Base-by-base conservation (phyloP, 2,329 filamentous ascomycete genomes). In the Alternaria sp. region DNA sequence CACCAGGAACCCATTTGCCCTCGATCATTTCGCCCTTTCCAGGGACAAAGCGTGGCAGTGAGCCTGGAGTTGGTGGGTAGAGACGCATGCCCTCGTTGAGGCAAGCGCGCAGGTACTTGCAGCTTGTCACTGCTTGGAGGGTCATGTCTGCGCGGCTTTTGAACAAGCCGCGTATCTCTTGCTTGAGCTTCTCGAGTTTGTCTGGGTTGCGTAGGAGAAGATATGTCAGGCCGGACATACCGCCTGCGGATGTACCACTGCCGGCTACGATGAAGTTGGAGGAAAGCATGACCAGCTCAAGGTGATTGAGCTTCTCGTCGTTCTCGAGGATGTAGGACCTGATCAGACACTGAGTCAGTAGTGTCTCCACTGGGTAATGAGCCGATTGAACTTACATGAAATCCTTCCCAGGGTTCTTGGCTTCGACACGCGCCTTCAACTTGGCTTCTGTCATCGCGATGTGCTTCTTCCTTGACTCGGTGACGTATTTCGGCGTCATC, bases 211-310 rank as follows among this genome's bases (percentile, higher is more conserved):
- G 54, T 11, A 68, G 60, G 5, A 67, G 45, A 9, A 62, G 33
- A 12, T 62, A 67, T 3, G 58, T 57, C 5, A 61, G 7, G 11
- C 64, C 64, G 26, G 54, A 58, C 47, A 67, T 58, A 1, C 49
- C 60, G 8, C 54, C 60, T 3, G 64, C 64, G 4, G 62, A 51
- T 3, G 78, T 79, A 41, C 80, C 79, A 4, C 75, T 79, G 15
- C 79, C 79, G 0, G 76, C 59, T n/a, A 61, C 59, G 20, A 61
- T 61, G 21, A 58, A 61, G 37, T 58, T 61, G 15, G 59, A 61
- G 20, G 59, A 61, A n/a, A 61, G 53, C 59, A 61, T 61, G 20
- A 61, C 53, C 11, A 61, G 45, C 21, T 61, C 59, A 26, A 61
- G 59, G 8, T 61, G 59, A 12, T 61, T 61, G 20, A 61, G 59